Evolutionary conservation across 116 monocot genomes (phyloP).

Genomic region (Iris pallida): DNA sequence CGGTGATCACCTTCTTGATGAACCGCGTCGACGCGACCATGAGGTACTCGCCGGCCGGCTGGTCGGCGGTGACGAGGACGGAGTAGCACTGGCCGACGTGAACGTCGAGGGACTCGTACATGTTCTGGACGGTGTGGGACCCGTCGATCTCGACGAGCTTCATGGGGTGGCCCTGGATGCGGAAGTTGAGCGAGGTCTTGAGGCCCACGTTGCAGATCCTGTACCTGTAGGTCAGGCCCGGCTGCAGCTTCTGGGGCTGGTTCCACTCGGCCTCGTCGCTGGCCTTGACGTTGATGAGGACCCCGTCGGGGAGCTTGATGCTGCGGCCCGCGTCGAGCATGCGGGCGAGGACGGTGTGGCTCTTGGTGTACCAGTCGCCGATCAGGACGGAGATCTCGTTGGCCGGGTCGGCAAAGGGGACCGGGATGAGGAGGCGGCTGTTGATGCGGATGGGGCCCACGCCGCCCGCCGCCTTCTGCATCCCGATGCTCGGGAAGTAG

Average conservation of each 20-base stretch:
- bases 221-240: conserved; percentile 35
- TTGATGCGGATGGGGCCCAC: conserved; percentile 58
- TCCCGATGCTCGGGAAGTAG: conserved; percentile 65
- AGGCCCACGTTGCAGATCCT: conserved; percentile 9
- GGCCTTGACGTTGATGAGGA: conserved; percentile 38
- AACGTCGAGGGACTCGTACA: conserved; percentile 41
- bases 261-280: not conserved
- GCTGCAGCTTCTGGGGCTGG: conserved; percentile 25
- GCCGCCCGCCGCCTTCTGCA: conserved; percentile 67
- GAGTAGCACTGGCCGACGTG: conserved; percentile 50
- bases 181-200: conserved; percentile 34
- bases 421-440: conserved; percentile 69
- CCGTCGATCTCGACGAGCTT: conserved; percentile 53
- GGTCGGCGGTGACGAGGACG: conserved; percentile 28
- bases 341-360: conserved; percentile 24
- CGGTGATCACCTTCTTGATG: conserved; percentile 9
- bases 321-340: conserved; percentile 39
- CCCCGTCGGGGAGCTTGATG: conserved; percentile 33
- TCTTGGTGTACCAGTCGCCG: conserved; percentile 64
- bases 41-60: conserved; percentile 14
- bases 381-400: conserved; percentile 61
- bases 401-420: conserved; percentile 56
- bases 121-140: conserved; percentile 41
- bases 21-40: conserved; percentile 34
- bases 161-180: conserved; percentile 35